These are phyloP conservation scores for Sugiyamaella chiloensis DNA, from an alignment of 805 yeast species.

Conservation along the genomic window DNA sequence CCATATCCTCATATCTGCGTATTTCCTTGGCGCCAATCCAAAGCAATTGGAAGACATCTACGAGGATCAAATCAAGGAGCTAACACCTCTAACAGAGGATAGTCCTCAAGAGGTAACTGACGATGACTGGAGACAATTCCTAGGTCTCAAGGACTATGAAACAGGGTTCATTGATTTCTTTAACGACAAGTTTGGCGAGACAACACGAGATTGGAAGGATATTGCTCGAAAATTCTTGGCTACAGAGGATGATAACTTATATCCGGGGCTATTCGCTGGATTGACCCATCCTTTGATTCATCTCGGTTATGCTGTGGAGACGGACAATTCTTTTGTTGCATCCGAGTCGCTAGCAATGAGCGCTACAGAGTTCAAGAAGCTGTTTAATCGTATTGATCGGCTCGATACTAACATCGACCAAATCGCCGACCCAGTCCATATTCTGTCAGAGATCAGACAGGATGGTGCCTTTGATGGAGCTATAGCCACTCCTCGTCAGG, in stretches of 20 bases:
- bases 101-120: conserved; percentile 37
- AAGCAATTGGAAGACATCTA: conserved; percentile 29
- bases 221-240: conserved; percentile 28
- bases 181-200: conserved; percentile 36
- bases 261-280: conserved; percentile 26
- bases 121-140: conserved; percentile 32
- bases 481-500: conserved; percentile 7
- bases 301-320: conserved; percentile 36
- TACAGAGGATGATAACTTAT: conserved; percentile 14
- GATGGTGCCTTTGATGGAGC: conserved; percentile 21
- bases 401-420: conserved; percentile 8
- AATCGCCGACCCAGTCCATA: conserved; percentile 17
- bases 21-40: conserved; percentile 36
- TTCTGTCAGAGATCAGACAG: conserved; percentile 22
- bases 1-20: conserved; percentile 35
- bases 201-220: conserved; percentile 32
- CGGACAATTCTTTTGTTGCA: conserved; percentile 34
- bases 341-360: conserved; percentile 35
- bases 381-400: background rate
- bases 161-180: conserved; percentile 38
- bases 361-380: conserved; percentile 22
- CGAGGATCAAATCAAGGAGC: conserved; percentile 26
- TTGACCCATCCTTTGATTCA: conserved; percentile 34
- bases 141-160: conserved; percentile 34
- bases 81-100: conserved; percentile 37